Conservation (phyloP, 768 basidiomycete genomes). For the Serendipita sp. region DNA sequence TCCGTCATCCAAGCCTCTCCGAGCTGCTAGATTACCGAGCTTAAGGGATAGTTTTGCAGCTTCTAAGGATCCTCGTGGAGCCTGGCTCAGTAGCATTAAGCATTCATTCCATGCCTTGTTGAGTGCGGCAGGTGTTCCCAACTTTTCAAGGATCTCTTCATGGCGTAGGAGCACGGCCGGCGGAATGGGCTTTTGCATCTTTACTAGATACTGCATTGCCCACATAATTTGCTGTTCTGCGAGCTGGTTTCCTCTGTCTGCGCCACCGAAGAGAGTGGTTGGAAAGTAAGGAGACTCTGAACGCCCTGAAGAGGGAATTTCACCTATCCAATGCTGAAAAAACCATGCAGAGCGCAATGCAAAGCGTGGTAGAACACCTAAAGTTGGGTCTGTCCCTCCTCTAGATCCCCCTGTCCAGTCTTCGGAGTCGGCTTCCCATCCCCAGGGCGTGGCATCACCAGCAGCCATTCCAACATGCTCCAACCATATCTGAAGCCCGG, state of each 20-base stretch:
- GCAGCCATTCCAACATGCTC: not conserved
- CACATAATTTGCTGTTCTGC: not conserved
- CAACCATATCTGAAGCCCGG: not conserved
- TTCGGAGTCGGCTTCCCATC: not conserved
- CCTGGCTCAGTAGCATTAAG: not conserved
- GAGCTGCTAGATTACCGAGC: not conserved
- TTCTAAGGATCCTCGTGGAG: not conserved
- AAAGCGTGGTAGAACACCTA: not conserved
- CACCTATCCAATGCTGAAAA: not conserved
- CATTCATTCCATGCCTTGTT: not conserved
- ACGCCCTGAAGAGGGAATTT: not conserved
- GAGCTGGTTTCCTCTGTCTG: not conserved
- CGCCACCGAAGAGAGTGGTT: not conserved
- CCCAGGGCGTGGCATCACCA: not conserved
- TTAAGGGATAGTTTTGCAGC: not conserved
- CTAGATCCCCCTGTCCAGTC: not conserved
- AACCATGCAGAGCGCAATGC: slow-evolving; percentile 2
- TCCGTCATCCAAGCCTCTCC: not conserved
- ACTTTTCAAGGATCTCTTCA: not conserved
- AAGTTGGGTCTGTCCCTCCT: not conserved
- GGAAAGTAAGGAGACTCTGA: not conserved
- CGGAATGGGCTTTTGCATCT: not conserved
- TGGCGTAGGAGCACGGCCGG: not conserved
- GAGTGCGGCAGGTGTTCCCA: not conserved
- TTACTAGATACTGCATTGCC: not conserved